These are phyloP conservation scores for Scutellaria minor DNA, from an alignment of 257 asterid species.

Conservation along the genomic window DNA sequence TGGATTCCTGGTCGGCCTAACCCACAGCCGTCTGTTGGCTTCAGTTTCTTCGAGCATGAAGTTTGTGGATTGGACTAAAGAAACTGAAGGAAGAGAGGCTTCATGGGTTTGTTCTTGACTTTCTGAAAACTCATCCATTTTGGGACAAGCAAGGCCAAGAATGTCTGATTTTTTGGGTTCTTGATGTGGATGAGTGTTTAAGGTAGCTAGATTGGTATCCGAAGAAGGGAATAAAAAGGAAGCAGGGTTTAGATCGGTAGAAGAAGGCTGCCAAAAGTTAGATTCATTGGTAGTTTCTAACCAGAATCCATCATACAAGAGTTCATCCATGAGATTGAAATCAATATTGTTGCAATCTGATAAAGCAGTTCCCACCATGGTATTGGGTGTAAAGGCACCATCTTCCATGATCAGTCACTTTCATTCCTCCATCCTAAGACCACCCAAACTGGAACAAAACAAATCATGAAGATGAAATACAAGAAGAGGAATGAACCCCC, in stretches of 20 bases:
- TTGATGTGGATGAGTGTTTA: constrained; percentile 38
- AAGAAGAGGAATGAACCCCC: constrained; percentile 51
- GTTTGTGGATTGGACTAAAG: constrained; percentile 39
- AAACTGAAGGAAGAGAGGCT: constrained; percentile 36
- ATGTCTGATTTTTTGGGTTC: constrained; percentile 37
- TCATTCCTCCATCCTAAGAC: constrained; percentile 41
- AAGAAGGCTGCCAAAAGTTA: constrained; percentile 59
- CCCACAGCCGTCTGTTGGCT: constrained; percentile 54
- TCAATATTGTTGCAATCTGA: constrained; percentile 43
- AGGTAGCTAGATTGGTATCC: constrained; percentile 32
- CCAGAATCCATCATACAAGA: constrained; percentile 83
- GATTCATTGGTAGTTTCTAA: constrained; percentile 65
- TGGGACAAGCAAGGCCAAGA: constrained; percentile 18
- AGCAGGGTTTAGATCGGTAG: constrained; percentile 35
- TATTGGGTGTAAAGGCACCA: constrained; percentile 51
- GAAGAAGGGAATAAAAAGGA: constrained; percentile 41
- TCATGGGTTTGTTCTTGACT: constrained; percentile 38
- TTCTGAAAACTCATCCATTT: constrained; percentile 39
- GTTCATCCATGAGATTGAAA: constrained; percentile 63
- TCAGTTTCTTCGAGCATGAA: constrained; percentile 47
- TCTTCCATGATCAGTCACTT: constrained; percentile 60
- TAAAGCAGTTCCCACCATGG: constrained; percentile 43
- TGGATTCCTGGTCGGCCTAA: constrained; percentile 48
- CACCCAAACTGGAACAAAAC: background rate
- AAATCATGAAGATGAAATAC: constrained; percentile 46